Conservation (phyloP, 495 filamentous ascomycete species). For the Penicillium daleae region DNA sequence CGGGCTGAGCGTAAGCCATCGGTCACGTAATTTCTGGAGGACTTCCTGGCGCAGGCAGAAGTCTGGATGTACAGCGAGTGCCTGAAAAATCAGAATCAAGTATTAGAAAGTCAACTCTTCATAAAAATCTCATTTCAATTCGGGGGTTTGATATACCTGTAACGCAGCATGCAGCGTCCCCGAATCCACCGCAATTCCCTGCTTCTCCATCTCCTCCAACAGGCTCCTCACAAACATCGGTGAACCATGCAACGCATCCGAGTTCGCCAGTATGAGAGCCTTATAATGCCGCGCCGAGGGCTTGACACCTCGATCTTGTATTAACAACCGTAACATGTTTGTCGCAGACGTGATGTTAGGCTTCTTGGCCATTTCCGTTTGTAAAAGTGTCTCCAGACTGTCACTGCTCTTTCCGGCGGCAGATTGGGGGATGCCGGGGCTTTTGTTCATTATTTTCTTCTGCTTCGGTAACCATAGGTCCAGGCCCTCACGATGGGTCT, state of each 20-base stretch:
- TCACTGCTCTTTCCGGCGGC: constrained; percentile 17
- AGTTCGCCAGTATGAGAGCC: constrained; percentile 71
- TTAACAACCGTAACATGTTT: constrained; percentile 47
- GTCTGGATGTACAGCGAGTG: constrained; percentile 82
- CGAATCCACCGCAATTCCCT: constrained; percentile 62
- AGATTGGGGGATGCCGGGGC: neutral
- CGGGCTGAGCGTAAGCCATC: constrained; percentile 68
- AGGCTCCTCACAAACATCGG: constrained; percentile 61
- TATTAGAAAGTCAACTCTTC: constrained; percentile 2
- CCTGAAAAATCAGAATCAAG: constrained; percentile 45
- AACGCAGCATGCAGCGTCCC: constrained; percentile 72
- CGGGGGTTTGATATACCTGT: constrained; percentile 52
- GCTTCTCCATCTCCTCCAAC: constrained; percentile 68
- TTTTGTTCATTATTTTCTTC: neutral
- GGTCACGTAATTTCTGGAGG: constrained; percentile 62
- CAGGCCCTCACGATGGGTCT: too few species aligned
- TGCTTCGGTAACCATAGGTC: neutral
- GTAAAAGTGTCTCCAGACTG: constrained; percentile 34
- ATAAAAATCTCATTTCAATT: neutral
- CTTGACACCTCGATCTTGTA: constrained; percentile 62
- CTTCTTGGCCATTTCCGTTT: constrained; percentile 20
- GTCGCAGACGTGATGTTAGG: constrained; percentile 32
- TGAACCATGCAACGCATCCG: constrained; percentile 64
- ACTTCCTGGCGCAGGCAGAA: constrained; percentile 73
- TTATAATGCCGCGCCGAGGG: constrained; percentile 73